Base-by-base conservation (phyloP, 73 alveolate species). In the Tetrahymena elliotti region DNA sequence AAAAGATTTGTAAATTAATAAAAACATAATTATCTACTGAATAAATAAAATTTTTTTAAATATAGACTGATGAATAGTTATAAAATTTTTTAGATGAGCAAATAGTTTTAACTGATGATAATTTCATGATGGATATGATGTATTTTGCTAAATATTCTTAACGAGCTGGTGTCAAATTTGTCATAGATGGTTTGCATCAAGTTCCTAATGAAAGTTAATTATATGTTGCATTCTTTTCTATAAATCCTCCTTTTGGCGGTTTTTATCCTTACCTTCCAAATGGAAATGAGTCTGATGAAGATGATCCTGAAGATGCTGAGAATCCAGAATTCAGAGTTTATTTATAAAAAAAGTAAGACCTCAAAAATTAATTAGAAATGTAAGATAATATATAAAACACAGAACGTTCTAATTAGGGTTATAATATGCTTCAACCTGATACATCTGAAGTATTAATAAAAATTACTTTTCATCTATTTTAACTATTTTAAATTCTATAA, bases 131-230 rank as follows among this genome's bases (percentile, higher is more conserved):
- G 38, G 97, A 96, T 94, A 93, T 96, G 96, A 97, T 92, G 94
- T 97, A 94, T 47, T 96, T 94, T 40, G 97, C 97, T 33, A 53
- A 93, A 52, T 98, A 98, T 93, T 95, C 95, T 38, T 93, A 95
- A 84, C 93, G 94, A 33, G 93, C 97, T 47, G 99, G 99, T 24
- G 97, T 98, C 93, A 97, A 97, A 93, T 54, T 98, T n/a, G 47
- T 98, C 16, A 97, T 97, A 10, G 99, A 98, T 95, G 99, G 97
- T 18, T 83, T 98, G 68, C 98, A 97, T 88, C 97, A 98, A 93
- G 94, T 93, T 38, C 97, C 97, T 33, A 34, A 95, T 18, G 96
- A 97, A 38, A 38, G 39, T 68, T 94, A 88, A 35, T n/a, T 94
- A 88, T 94, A 94, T 88, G 93, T 94, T 33, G 38, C 83, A 18